Evolutionary conservation across 257 asterid genomes (phyloP), one percentile per base, ranked within the genome.

Genomic region (Penstemon davidsonii): DNA sequence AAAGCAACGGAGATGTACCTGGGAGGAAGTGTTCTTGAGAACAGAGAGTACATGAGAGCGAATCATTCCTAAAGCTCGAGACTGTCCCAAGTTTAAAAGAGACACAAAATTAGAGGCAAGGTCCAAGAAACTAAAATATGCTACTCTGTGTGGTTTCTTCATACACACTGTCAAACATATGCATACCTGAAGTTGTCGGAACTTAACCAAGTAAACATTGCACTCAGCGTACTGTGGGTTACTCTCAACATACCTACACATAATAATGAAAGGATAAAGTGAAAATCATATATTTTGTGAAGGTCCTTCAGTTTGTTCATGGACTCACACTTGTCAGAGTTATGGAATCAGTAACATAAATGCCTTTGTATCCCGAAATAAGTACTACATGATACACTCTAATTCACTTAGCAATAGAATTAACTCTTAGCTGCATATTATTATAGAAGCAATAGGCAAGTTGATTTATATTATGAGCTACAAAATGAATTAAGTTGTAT

Each of bases 171-270:
- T 64, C 69, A 75, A 52, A 61, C 53, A 15, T 60, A 38, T 61
- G 72, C 76, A 68, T 74, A 91, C 99, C 99, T 94, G 99, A 73
- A 94, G 96, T 77, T 94, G 98, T 68, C 96, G 95, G 83, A 94
- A 91, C 81, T 94, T 94, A 82, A 94, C 98, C 81, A 89, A 83
- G 88, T 94, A 91, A 68, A 94, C 93, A 78, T 82, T 87, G 90
- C 98, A 88, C 83, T 94, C 99, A 51, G 99, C 96, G 83, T 91
- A 94, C 75, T 94, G 98, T 59, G 96, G 99, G 77, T 91, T 91
- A 80, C 88, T 81, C 83, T 94, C 99, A 51, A 91, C 96, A 86
- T 94, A 94, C 74, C 99, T 94, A 72, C 73, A 73, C 25, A 42
- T 75, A 79, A 19, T 38, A 46, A 46, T 57, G 60, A 71, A 59